Percentiles rank a stretch among this genome's conserved stretches.
These are phyloP conservation scores for Camellia sinensis DNA, from an alignment of 148 eudicot species.

Conservation along the genomic window DNA sequence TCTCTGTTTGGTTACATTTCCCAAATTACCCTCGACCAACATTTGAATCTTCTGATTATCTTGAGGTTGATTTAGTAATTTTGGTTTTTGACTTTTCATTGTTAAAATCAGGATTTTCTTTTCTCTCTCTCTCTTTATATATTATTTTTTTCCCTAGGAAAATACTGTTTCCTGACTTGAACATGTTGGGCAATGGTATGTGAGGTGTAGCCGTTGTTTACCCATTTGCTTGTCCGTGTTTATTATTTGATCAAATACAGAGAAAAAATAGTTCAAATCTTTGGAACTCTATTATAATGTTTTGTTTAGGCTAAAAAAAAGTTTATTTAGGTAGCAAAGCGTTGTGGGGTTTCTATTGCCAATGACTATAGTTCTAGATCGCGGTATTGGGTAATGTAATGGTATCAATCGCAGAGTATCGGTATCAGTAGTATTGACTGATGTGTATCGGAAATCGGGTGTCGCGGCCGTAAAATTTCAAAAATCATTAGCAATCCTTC, in stretches of 20 bases:
- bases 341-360: slow-evolving; percentile 27
- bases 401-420: too few species aligned
- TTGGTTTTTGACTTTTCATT: neutral
- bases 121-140: too few species aligned
- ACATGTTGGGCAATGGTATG: slow-evolving; percentile 27
- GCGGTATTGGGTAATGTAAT: too few species aligned
- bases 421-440: too few species aligned
- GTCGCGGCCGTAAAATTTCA: too few species aligned
- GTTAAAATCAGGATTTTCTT: neutral
- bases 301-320: neutral
- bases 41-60: neutral
- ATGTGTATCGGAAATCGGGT: too few species aligned
- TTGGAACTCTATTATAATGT: neutral
- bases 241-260: neutral
- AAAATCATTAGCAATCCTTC: too few species aligned
- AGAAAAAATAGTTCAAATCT: neutral
- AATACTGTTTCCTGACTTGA: slow-evolving; percentile 24
- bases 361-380: too few species aligned
- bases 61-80: slow-evolving; percentile 6
- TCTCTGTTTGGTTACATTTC: neutral
- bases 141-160: slow-evolving; percentile 37
- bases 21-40: neutral
- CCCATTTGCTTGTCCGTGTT: neutral
- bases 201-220: slow-evolving; percentile 6
- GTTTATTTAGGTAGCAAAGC: neutral